These are phyloP conservation scores for Fusarium pseudocircinatum DNA, from an alignment of 2,329 filamentous ascomycete genomes.

Conservation along the genomic window DNA sequence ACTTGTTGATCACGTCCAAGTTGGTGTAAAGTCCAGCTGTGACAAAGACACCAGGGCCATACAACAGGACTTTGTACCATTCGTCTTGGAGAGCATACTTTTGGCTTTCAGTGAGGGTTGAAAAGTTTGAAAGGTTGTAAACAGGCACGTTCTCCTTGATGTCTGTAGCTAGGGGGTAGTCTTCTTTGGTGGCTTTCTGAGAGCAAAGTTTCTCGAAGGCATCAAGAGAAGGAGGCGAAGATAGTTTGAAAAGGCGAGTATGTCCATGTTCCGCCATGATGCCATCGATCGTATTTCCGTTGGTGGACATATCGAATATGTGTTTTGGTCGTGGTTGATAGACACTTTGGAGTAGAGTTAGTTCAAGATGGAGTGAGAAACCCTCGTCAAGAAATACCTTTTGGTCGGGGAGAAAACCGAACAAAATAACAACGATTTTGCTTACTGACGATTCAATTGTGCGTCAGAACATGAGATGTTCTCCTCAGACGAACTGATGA, in stretches of 20 bases:
- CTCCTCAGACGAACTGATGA: background rate
- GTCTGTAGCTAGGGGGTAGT: slow-evolving; percentile 59
- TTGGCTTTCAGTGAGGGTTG: slow-evolving; percentile 34
- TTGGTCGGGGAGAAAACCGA: slow-evolving; percentile 8
- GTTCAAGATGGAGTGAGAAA: background rate
- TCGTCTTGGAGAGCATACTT: slow-evolving; percentile 64
- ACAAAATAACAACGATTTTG: too few relatives aligned
- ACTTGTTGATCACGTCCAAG: slow-evolving; percentile 52
- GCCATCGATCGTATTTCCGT: background rate
- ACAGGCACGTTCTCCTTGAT: slow-evolving; percentile 64
- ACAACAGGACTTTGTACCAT: slow-evolving; percentile 65
- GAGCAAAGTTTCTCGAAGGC: slow-evolving; percentile 57
- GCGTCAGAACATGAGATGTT: too few relatives aligned
- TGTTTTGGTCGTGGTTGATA: background rate
- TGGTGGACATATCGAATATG: background rate
- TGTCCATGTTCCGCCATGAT: slow-evolving; percentile 15
- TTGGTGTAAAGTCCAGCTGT: slow-evolving; percentile 62
- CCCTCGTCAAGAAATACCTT: background rate
- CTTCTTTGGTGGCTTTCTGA: slow-evolving; percentile 46
- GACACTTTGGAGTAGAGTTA: background rate
- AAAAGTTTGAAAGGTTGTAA: slow-evolving; percentile 57
- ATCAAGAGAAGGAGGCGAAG: slow-evolving; percentile 50
- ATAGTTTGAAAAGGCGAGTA: slow-evolving; percentile 37
- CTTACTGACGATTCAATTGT: background rate
- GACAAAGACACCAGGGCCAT: slow-evolving; percentile 69